Base-by-base conservation (phyloP, 2,329 filamentous ascomycete species). In the Phyllosticta citriasiana region DNA sequence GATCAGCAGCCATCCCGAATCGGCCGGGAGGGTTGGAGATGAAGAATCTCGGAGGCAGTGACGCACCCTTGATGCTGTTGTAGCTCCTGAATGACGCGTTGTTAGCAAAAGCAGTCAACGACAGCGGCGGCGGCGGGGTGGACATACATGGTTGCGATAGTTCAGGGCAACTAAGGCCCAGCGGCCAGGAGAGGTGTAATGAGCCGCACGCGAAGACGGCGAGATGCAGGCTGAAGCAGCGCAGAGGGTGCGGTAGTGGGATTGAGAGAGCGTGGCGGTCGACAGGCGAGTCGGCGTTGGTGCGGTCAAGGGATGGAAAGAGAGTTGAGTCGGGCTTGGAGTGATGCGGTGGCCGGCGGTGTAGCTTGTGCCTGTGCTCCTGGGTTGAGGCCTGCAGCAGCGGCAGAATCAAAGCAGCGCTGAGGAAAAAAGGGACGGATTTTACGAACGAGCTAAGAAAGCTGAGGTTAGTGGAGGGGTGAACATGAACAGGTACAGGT, bases 11-110 rank as follows among this genome's bases (percentile, higher is more conserved):
- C 40, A 22, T 19, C 47, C n/a, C 47, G 8, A 52, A 14, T 50
- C 27, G 50, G 19, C n/a, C 16, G n/a, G 24, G 16, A 25, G 26
- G 22, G 54, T 52, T 26, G 12, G 19, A 6, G 10, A 50, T 30
- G 12, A 16, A n/a, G 40, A 19, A 6, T 47, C 14, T 19, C 57
- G 53, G 55, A 52, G 57, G 57, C 27, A 7, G 19, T n/a, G n/a
- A 63, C 72, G 67, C 68, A 77, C 76, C 76, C 72, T 78, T 78
- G 68, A 78, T 78, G 33, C 73, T 74, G 68, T 78, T 78, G 67
- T 70, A 76, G 69, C 74, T 76, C 67, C 71, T 76, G 63, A 47
- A 63, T 62, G 53, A 47, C 52, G 59, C 40, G 60, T 54, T 59
- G 63, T 71, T 76, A 83, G 81, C 80, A 75, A 79, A 81, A 66